These are phyloP conservation scores for Azolla pinnata DNA, from an alignment of 75 land plant species.

Conservation along the genomic window DNA sequence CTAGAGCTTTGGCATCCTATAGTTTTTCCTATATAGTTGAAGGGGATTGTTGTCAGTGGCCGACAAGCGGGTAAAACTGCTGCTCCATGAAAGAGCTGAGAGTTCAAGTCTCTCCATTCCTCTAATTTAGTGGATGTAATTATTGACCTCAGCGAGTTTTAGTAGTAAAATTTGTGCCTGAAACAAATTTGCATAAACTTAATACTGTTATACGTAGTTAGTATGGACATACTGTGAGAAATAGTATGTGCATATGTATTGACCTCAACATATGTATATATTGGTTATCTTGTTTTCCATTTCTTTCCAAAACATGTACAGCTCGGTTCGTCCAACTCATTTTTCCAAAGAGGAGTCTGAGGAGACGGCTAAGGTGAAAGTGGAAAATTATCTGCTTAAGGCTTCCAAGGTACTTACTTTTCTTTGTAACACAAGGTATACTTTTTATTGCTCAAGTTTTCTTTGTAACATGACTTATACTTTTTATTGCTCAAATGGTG, in stretches of 20 bases:
- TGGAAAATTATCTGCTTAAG: conserved; percentile 56
- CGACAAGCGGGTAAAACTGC: conserved; percentile 62
- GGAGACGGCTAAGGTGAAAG: conserved; percentile 44
- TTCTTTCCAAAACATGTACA: conserved; percentile 10
- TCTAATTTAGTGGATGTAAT: conserved; percentile 11
- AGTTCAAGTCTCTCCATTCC: conserved; percentile 97
- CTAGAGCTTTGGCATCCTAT: conserved; percentile 61
- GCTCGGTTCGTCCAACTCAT: conserved; percentile 57
- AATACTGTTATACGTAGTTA: background rate
- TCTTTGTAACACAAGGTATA: background rate
- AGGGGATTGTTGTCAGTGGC: conserved; percentile 76
- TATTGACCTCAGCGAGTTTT: background rate
- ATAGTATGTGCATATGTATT: no score
- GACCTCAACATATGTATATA: background rate
- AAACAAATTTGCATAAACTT: background rate
- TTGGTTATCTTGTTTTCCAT: background rate
- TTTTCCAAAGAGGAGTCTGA: conserved; percentile 51
- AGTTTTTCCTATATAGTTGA: conserved; percentile 14
- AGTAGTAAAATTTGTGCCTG: background rate
- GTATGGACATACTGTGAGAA: background rate
- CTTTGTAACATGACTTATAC: background rate
- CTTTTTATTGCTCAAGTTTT: background rate
- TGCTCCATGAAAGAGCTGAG: conserved; percentile 64
- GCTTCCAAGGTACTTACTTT: conserved; percentile 39
- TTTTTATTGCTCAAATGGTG: no score